phyloP scores from a whole-genome alignment of 1,139 yeast genomes.

The Pichia sp. region DNA sequence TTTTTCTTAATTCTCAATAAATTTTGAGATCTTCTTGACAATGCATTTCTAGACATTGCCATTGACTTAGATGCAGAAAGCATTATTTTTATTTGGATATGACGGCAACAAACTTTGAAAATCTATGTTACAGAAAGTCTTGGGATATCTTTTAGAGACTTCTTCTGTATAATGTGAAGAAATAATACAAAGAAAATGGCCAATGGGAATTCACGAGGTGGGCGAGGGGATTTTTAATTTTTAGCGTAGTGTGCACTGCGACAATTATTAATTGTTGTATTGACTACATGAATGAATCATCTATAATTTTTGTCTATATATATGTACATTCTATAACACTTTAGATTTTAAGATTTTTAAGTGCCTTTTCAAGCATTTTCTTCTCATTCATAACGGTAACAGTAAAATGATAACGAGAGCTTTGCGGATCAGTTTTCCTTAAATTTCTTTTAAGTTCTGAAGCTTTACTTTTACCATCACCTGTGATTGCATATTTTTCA shows the following conservation, averaged over 20 bases:
- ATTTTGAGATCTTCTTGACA: constrained; percentile 8
- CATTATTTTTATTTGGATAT: not conserved
- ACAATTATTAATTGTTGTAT: not conserved
- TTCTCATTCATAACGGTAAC: constrained; percentile 16
- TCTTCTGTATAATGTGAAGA: no score
- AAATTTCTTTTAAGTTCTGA: constrained; percentile 8
- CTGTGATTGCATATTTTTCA: constrained; percentile 1
- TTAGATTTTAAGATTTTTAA: no score
- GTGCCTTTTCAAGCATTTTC: constrained; percentile 13
- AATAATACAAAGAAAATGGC: not conserved
- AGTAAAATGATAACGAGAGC: not conserved
- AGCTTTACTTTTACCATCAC: constrained; percentile 4
- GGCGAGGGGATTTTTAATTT: no score
- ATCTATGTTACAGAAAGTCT: not conserved
- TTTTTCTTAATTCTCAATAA: constrained; percentile 14
- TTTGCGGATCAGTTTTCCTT: constrained; percentile 2
- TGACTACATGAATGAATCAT: not conserved
- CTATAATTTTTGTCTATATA: no score
- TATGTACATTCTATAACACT: no score
- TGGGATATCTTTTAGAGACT: no score
- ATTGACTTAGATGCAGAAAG: constrained; percentile 4
- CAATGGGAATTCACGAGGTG: not conserved
- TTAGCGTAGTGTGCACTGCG: not conserved
- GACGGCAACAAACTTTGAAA: no score
- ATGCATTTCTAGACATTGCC: constrained; percentile 2